A percentile compares a stretch with the other conserved stretches of the same genome.
These are phyloP conservation scores for Sporothrix dimorphospora DNA, from an alignment of 2,329 filamentous ascomycete species.

Conservation along the genomic window DNA sequence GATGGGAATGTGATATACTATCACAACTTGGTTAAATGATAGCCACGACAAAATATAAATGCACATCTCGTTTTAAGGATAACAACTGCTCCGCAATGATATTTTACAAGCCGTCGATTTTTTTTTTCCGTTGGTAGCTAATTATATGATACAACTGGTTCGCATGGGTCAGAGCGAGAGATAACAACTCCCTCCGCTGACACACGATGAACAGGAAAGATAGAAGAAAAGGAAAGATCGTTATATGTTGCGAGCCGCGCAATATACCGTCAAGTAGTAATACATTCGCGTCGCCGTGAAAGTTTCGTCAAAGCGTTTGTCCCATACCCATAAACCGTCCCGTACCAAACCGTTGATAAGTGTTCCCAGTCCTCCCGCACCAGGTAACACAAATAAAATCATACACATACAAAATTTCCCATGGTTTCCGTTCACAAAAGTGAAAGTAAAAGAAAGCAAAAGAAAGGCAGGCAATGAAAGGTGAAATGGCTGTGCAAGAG, in stretches of 20 bases:
- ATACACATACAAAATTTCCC: constrained; percentile 23
- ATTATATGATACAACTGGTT: constrained; percentile 18
- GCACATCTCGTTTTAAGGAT: neutral
- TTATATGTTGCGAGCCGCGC: constrained; percentile 30
- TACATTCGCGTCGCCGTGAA: constrained; percentile 32
- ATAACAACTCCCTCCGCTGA: neutral
- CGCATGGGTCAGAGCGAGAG: neutral
- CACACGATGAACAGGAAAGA: neutral
- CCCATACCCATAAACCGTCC: constrained; percentile 11
- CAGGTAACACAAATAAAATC: neutral
- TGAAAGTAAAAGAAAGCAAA: neutral
- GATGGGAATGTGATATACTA: neutral
- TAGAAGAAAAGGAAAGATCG: neutral
- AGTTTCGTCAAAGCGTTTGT: constrained; percentile 21
- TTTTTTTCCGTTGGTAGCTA: constrained; percentile 15
- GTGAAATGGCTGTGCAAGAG: constrained; percentile 13
- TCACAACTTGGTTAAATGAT: neutral
- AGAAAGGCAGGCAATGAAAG: neutral
- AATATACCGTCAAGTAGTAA: constrained; percentile 25
- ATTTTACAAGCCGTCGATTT: neutral
- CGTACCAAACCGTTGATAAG: neutral
- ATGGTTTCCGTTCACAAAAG: constrained; percentile 5
- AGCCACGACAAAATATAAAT: neutral
- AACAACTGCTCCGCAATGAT: neutral
- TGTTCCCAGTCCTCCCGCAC: neutral